Evolutionary conservation across 805 yeast genomes (phyloP).

Genomic region (Lachancea sp.): DNA sequence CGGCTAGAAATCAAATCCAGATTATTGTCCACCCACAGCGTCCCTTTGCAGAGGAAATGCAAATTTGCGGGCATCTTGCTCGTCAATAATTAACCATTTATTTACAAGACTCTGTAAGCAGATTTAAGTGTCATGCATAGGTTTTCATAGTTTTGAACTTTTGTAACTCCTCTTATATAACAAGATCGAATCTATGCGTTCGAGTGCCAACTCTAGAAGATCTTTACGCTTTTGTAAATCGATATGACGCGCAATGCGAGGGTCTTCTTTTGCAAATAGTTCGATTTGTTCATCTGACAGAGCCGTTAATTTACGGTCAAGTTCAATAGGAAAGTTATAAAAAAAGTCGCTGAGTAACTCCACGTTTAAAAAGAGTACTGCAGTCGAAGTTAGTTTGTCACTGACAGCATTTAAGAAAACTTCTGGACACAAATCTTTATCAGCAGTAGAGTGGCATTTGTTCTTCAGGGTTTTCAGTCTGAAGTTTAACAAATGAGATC

Average conservation of each 20-base stretch:
- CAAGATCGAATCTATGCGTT: conserved; percentile 62
- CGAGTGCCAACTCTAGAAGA: conserved; percentile 72
- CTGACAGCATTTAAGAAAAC: conserved; percentile 87
- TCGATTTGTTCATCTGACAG: conserved; percentile 76
- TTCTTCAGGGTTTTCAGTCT: conserved; percentile 69
- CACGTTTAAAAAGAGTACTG: conserved; percentile 87
- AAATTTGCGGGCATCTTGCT: no score
- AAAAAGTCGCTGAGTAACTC: conserved; percentile 92
- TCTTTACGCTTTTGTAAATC: conserved; percentile 93
- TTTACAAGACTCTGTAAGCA: conserved; percentile 2
- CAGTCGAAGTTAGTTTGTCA: conserved; percentile 85
- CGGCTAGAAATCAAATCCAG: no score
- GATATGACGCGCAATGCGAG: conserved; percentile 81
- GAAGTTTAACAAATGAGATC: conserved; percentile 63
- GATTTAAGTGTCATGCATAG: not conserved
- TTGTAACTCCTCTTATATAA: conserved; percentile 35
- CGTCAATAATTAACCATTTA: no score
- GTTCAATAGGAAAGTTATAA: conserved; percentile 90
- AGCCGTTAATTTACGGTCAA: conserved; percentile 63
- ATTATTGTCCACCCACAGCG: no score
- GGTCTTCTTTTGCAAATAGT: conserved; percentile 88
- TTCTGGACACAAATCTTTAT: conserved; percentile 91
- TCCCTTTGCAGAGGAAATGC: no score
- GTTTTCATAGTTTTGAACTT: conserved; percentile 6
- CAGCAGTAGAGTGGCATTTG: conserved; percentile 69